Base-by-base conservation (phyloP, 1,139 yeast species). In the Candida smagusa region DNA sequence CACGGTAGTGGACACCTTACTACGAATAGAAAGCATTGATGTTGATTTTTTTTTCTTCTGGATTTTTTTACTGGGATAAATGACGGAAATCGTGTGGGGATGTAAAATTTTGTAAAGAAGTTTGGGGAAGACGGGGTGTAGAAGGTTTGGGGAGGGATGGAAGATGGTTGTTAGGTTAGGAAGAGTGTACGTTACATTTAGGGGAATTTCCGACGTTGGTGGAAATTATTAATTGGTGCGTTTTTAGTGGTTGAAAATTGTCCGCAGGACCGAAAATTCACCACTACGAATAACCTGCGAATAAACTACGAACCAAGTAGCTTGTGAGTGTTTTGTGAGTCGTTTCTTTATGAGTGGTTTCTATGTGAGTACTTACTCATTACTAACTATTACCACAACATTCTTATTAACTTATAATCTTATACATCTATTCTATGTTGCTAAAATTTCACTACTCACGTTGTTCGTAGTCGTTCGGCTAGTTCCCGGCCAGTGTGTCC, bases 11-110 rank as follows among this genome's bases (percentile, higher is more conserved):
- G 45, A 26, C 26, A 39, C 39, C 30, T 33, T 35, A 24, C 34
- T 40, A 39, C 50, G 48, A 38, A 48, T 40, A 19, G 49, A 44
- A 38, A 46, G 50, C 51, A 47, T 47, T 23, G 30, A 32, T 27
- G 27, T 42, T 37, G 37, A 27, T 37, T 37, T 13, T 23, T 25
- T 23, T 30, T 33, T 33, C 12, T 24, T 13, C 23, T 11, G 19
- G n/a, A 9, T 31, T 6, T 24, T 23, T 24, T 31, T 23, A 23
- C 26, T 9, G 26, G 21, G 27, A 7, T 30, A 21, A 25, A 30
- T 16, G 19, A 16, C 19, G 19, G 23, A 27, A 28, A 26, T 26
- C 22, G 12, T 28, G 22, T 25, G 30, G 8, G 28, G 32, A 28
- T 9, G 33, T 9, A 28, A 29, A 22, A 21, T 32, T 29, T 27